Evolutionary conservation across 257 asterid genomes (phyloP), one percentile per base, ranked within the genome.

Genomic region (Coffea eugenioides): DNA sequence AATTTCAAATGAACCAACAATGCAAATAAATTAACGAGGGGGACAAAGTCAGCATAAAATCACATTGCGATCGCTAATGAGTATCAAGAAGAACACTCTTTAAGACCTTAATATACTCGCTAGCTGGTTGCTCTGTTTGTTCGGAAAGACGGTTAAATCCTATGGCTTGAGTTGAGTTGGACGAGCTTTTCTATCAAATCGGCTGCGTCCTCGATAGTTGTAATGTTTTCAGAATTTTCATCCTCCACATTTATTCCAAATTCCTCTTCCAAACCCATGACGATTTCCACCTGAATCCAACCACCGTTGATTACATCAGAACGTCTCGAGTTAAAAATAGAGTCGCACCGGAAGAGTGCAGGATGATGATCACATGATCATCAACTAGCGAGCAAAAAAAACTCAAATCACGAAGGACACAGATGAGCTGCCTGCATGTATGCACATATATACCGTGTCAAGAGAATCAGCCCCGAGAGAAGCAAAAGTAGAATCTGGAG

Each of bases 401-500:
- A 61, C 16, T 2, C 4, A 39, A 39, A 15, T 34, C 43, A 12
- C 8, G 31, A 13, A 34, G 46, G 23, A 34, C 2, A 67, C 10
- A 34, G 41, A 68, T 43, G 3, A 54, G 59, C 8, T 67, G 46
- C 45, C 18, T 4, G 45, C 11, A 21, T 8, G 45, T 39, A 39
- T 4, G 43, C 43, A 39, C 43, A 4, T 39, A 39, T 39, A 56
- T 70, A 89, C 97, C 7, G 96, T 92, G 91, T 92, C 97, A 10
- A 92, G 94, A 71, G 97, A 92, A 79, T 92, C 97, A 21, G 97
- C 97, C 41, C 97, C 97, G 31, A 92, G 94, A 2, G 88, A 94
- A 0, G 76, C 6, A 73, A 92, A 92, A 18, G 84, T 89, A 59
- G 92, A 88, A 13, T 83, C 89, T 64, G 97, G 89, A 27, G 86